Base-by-base conservation (phyloP, 2,329 filamentous ascomycete genomes). In the Colletotrichum magnum region DNA sequence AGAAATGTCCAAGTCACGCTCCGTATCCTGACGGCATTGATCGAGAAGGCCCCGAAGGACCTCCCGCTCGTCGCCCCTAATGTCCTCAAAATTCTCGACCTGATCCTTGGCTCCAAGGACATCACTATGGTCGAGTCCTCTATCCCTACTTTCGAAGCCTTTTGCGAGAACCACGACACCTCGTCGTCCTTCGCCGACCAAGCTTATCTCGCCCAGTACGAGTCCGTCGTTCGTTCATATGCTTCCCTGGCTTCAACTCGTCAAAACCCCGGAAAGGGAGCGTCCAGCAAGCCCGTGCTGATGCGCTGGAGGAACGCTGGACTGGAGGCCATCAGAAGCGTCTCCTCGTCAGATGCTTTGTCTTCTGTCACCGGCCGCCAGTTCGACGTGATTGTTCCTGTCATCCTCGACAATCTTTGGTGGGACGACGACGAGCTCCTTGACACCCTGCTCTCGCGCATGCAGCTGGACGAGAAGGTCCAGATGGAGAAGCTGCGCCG, bases 1-100 rank as follows among this genome's bases (percentile, higher is more conserved):
- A 96, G 94, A 74, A 97, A 97, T 84, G 93, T 97, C 67, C 94
- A 97, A 80, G 94, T 99, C 72, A 98, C 95, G 3, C 90, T 99
- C 68, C 93, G 97, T 80, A 98, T 99, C 74, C 87, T 98, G 73
- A 91, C 92, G 70, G 94, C 95, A 53, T 87, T 99, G 75, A 94
- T 98, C 80, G 95, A 98, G 78, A 98, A 98, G 82, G 89, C 94
- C 51, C 93, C 94, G 69, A 93, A 95, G 78, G 95, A 98, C 79
- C 89, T 98, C 57, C 93, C 94, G 59, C 90, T 99, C 59, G 97
- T 97, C 78, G 94, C 94, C 56, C 88, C 89, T 71, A 94, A 93
- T 76, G 90, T 98, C 64, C 89, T 98, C 77, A 93, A 92, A 75
- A 93, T 98, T 72, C 88, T 98, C 76, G 90, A 92, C 73, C 91